A percentile compares a stretch with the other conserved stretches of the same genome.
phyloP scores from a whole-genome alignment of 441 rosid species.

The Monsonia emarginata region DNA sequence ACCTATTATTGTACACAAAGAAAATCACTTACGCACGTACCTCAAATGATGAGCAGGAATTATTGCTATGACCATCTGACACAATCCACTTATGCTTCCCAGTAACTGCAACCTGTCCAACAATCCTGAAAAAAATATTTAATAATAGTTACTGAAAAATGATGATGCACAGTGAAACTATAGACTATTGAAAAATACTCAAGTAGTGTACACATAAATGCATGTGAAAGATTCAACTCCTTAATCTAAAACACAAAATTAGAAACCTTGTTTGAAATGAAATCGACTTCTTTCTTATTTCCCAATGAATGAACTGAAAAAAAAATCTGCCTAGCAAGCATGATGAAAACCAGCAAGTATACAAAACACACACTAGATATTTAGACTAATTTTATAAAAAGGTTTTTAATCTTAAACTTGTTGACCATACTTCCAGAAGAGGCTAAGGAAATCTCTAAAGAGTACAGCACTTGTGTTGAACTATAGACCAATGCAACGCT shows the following conservation, averaged over 20 bases:
- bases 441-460: not conserved
- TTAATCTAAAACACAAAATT: not conserved
- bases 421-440: not conserved
- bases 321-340: not conserved
- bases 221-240: not conserved
- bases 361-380: not conserved
- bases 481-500: not conserved
- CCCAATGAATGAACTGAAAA: not conserved
- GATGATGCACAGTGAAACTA: slow-evolving; percentile 13
- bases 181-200: not conserved
- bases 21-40: slow-evolving; percentile 38
- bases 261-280: not conserved
- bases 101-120: slow-evolving; percentile 76
- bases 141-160: not conserved
- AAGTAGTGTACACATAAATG: not conserved
- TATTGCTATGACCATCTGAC: slow-evolving; percentile 37
- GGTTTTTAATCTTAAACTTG: not conserved
- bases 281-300: not conserved
- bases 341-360: not conserved
- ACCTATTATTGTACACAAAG: slow-evolving; percentile 9
- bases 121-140: slow-evolving; percentile 42
- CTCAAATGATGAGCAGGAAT: slow-evolving; percentile 42
- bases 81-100: slow-evolving; percentile 73
- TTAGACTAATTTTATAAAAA: not conserved
- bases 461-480: not conserved